These are phyloP conservation scores for Wickerhamiella cacticola DNA, from an alignment of 805 yeast genomes.

Conservation along the genomic window DNA sequence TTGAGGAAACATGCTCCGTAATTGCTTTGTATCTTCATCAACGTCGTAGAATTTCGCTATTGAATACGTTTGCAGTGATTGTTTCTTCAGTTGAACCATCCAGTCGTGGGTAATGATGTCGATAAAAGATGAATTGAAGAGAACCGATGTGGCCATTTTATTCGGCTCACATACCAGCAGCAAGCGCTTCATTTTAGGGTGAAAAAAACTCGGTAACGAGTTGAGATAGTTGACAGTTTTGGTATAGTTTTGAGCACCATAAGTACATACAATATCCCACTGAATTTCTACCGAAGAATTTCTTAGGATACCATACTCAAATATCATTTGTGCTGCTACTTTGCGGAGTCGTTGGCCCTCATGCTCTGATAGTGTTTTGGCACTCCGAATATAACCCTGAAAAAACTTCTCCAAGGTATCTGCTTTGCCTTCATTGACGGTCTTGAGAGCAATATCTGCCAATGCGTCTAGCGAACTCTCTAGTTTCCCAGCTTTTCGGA, in stretches of 20 bases:
- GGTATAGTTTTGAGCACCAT: slow-evolving; percentile 5
- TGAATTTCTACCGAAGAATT: slow-evolving; percentile 9
- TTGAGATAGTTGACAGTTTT: background rate
- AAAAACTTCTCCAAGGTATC: slow-evolving; percentile 1
- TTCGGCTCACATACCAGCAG: slow-evolving; percentile 4
- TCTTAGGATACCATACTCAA: background rate
- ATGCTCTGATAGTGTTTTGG: background rate
- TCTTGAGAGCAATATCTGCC: background rate
- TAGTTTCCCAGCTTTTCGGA: background rate
- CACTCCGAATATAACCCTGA: slow-evolving; percentile 5
- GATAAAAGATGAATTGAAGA: slow-evolving; percentile 2
- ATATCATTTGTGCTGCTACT: background rate
- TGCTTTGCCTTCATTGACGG: background rate
- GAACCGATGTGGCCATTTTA: background rate
- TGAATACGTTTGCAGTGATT: background rate
- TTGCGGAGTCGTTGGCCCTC: slow-evolving; percentile 3
- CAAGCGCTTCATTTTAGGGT: slow-evolving; percentile 7
- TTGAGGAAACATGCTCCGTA: slow-evolving; percentile 9
- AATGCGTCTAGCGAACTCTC: background rate
- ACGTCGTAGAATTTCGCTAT: slow-evolving; percentile 4
- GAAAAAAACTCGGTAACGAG: slow-evolving; percentile 5
- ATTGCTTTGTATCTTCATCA: background rate
- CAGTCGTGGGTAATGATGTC: background rate
- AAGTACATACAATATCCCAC: slow-evolving; percentile 6
- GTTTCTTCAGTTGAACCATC: background rate